These are phyloP conservation scores for Paraphaeosphaeria minitans DNA, from an alignment of 2,329 filamentous ascomycete genomes.

Conservation along the genomic window DNA sequence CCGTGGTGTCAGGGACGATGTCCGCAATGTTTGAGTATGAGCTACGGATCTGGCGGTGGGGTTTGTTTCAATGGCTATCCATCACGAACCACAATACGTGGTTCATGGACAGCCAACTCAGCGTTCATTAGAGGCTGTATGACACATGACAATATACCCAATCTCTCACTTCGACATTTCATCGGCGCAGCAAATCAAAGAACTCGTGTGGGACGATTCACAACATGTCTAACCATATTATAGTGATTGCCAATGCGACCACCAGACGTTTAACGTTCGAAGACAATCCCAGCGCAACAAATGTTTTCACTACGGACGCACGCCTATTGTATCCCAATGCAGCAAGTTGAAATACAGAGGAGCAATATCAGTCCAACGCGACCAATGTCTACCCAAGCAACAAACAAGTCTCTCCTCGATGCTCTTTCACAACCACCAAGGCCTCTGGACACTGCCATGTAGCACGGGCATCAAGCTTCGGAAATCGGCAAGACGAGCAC, in stretches of 20 bases:
- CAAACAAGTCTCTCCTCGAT: neutral
- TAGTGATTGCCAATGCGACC: neutral
- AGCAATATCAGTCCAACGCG: constrained; percentile 21
- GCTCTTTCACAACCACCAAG: neutral
- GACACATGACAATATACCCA: constrained; percentile 21
- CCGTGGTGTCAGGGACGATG: constrained; percentile 25
- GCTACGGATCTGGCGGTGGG: neutral
- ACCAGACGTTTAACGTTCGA: too few species aligned
- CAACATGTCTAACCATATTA: neutral
- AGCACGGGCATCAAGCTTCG: neutral
- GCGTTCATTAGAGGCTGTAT: neutral
- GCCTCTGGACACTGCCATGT: neutral
- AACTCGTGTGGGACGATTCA: neutral
- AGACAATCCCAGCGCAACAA: too few species aligned
- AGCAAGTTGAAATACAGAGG: neutral
- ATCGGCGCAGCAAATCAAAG: neutral
- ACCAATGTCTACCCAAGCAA: constrained; percentile 19
- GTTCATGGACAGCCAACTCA: neutral
- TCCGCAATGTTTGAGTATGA: neutral
- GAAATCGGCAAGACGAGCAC: neutral
- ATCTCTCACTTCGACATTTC: constrained; percentile 5
- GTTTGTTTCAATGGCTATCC: too few species aligned
- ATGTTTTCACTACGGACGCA: too few species aligned
- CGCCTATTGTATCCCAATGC: too few species aligned
- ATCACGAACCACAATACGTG: neutral